phyloP scores from a whole-genome alignment of 805 yeast species.

The Metschnikowia corniflorae region DNA sequence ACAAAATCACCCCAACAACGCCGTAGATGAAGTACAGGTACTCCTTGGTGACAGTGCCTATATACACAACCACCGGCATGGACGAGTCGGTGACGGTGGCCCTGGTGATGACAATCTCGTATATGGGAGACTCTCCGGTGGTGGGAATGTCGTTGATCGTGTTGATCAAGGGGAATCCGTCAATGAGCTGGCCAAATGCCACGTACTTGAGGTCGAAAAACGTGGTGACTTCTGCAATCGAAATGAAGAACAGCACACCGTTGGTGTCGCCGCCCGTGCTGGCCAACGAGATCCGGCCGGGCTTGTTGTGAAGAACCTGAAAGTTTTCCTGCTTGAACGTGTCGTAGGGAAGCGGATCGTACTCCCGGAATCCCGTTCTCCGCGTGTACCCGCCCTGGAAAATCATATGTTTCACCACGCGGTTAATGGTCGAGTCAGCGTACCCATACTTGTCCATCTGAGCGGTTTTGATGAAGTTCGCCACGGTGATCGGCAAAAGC shows the following conservation, averaged over 20 bases:
- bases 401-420: slow-evolving; percentile 35
- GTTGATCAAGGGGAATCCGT: slow-evolving; percentile 20
- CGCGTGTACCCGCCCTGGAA: slow-evolving; percentile 37
- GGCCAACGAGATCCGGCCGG: slow-evolving; percentile 33
- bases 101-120: slow-evolving; percentile 8
- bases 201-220: slow-evolving; percentile 25
- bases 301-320: slow-evolving; percentile 25
- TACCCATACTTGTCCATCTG: slow-evolving; percentile 27
- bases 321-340: slow-evolving; percentile 29
- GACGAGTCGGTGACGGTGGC: slow-evolving; percentile 5
- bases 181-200: slow-evolving; percentile 27
- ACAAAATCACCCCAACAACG: slow-evolving; percentile 3
- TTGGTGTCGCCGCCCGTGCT: slow-evolving; percentile 23
- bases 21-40: slow-evolving; percentile 13
- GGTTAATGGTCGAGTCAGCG: slow-evolving; percentile 26
- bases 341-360: slow-evolving; percentile 22
- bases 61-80: slow-evolving; percentile 2
- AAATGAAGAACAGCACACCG: slow-evolving; percentile 25
- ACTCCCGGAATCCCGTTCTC: slow-evolving; percentile 11
- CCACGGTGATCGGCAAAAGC: slow-evolving; percentile 27
- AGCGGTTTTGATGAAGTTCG: slow-evolving; percentile 31
- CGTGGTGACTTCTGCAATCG: slow-evolving; percentile 13
- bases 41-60: slow-evolving; percentile 10
- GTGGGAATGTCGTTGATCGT: slow-evolving; percentile 10
- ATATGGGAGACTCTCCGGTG: slow-evolving; percentile 8